Evolutionary conservation across 495 filamentous ascomycete species (phyloP).

Genomic region (Clohesyomyces aquaticus): DNA sequence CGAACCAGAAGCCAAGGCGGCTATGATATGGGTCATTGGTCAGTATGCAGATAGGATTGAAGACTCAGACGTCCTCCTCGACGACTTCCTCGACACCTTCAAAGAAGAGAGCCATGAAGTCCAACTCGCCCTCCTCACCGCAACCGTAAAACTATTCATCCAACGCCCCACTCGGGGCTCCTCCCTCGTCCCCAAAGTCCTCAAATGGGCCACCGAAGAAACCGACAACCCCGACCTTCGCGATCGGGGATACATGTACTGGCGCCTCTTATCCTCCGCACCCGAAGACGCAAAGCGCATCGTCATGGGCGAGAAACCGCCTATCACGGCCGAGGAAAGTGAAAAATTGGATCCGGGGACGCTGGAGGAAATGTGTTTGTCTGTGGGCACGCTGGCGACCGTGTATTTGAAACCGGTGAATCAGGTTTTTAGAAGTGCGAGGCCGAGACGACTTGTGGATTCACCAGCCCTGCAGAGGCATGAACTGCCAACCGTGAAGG

Average conservation of each 20-base stretch:
- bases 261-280: conserved; percentile 94
- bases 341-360: conserved; percentile 91
- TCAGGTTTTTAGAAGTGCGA: conserved; percentile 92
- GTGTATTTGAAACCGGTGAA: conserved; percentile 98
- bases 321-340: conserved; percentile 87
- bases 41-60: conserved; percentile 97
- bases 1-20: conserved; percentile 97
- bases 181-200: conserved; percentile 88
- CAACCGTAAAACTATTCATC: conserved; percentile 97
- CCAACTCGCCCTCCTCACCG: conserved; percentile 90
- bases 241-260: conserved; percentile 99
- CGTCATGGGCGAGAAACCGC: conserved; percentile 95
- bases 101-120: conserved; percentile 93
- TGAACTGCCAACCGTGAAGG: conserved; percentile 42
- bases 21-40: conserved; percentile 99
- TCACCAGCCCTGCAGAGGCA: conserved; percentile 79
- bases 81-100: conserved; percentile 93
- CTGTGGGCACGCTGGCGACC: conserved; percentile 93
- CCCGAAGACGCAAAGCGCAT: conserved; percentile 82
- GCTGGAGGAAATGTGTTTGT: conserved; percentile 95
- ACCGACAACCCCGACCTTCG: conserved; percentile 97
- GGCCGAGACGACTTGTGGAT: conserved; percentile 74
- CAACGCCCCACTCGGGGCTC: conserved; percentile 95
- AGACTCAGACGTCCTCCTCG: conserved; percentile 88
- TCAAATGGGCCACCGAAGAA: conserved; percentile 99